Base-by-base conservation (phyloP, 768 basidiomycete genomes). In the Basidioascus undulatus region DNA sequence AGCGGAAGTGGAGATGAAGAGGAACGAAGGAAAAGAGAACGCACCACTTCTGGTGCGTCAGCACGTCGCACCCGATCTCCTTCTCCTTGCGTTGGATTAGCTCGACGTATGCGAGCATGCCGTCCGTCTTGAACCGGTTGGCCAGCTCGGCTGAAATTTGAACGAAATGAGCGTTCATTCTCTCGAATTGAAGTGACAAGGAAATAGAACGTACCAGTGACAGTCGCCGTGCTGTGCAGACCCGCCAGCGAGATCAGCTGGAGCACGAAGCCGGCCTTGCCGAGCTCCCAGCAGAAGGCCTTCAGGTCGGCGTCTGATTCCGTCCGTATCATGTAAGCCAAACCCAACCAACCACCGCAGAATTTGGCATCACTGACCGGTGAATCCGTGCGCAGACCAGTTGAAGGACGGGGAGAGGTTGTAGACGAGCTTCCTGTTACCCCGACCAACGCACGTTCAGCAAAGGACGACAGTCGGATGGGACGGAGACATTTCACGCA, bases 391-490 rank as follows among this genome's bases (percentile, higher is more conserved):
- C 20, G 64, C 67, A n/a, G 70, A 62, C 84, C 83, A 89, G 56
- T 87, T 84, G 64, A 89, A 89, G 53, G 80, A 82, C 5, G 84
- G 86, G 51, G 81, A 84, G 43, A 92, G 61, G 55, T 89, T 92
- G 55, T 87, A 92, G 18, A 89, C 83, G 49, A 92, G 70, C 72
- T 71, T 74, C 51, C 74, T 80, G 46, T 39, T 15, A 16, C 18
- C 16, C 6, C 23, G n/a, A 32, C n/a, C 13, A 39, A 4, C 7
- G 6, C 18, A 32, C 18, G 23, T 25, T 20, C 19, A n/a, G 12
- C 6, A 3, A 18, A 35, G 21, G 21, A 11, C 21, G 11, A 30
- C 35, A 8, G 8, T n/a, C 5, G 23, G 10, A 41, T 6, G 12
- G 24, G 10, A 2, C 2, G 13, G 32, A 3, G 33, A 38, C 4